Base-by-base conservation (phyloP, 768 basidiomycete genomes). In the Omphalotus guepiniiformis region DNA sequence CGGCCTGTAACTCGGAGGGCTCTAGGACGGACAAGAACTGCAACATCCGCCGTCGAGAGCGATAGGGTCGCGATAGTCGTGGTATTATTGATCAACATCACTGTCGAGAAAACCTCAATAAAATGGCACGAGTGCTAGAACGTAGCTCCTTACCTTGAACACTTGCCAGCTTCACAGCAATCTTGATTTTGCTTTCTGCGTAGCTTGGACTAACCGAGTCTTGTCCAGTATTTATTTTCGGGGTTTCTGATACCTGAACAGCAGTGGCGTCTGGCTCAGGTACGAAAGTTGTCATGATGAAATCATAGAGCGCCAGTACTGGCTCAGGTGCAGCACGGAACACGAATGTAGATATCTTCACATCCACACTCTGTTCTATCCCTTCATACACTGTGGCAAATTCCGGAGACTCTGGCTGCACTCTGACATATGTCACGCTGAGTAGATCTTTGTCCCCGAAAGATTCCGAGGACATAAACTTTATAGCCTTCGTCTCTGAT, bases 271-370 rank as follows among this genome's bases (percentile, higher is more conserved):
- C 42, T 27, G 61, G 47, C 50, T 72, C 55, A 7, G 86, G 80
- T 8, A 92, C 88, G 64, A 99, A 99, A 0, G 96, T 97, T 2
- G 88, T 86, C 86, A 99, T 94, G 64, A 99, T 80, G 69, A 95
- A 97, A 67, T 98, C 93, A 65, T 97, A 98, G 18, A 97, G 66
- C 2, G 86, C 76, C 29, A 99, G 70, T 35, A 97, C 84, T 11
- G 95, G 93, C 59, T 93, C 91, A 0, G 96, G 93, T 6, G 88
- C 86, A 3, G 87, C 83, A 47, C 82, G 81, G 65, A 98, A 84
- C 43, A 94, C 78, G 62, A 99, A 83, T 0, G 95, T 96, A 3
- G 95, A 94, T 30, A 98, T 72, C 55, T 81, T 82, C 54, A 93
- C 79, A 57, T 93, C 86, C 48, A 98, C 80, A 49, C 71, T 87